A percentile compares a stretch with the other conserved stretches of the same genome.
phyloP scores from a whole-genome alignment of 2,329 filamentous ascomycete genomes.

The Ascosphaera aggregata region DNA sequence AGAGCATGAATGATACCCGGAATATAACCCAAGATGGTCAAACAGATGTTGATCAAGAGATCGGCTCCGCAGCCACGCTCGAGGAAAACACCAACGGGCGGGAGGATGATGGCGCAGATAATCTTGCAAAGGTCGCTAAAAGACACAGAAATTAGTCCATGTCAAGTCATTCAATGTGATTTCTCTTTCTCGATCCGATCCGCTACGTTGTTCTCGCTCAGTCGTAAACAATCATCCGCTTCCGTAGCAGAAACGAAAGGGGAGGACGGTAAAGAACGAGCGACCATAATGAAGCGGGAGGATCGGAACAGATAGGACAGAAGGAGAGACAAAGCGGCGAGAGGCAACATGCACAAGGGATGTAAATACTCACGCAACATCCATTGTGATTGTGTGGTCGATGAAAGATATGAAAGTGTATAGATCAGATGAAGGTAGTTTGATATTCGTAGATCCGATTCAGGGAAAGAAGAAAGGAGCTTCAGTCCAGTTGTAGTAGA shows the following conservation, averaged over 20 bases:
- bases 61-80: constrained; percentile 76
- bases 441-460: not conserved
- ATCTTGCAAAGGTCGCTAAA: constrained; percentile 53
- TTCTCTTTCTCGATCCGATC: no score
- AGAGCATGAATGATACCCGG: constrained; percentile 81
- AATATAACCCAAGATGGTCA: constrained; percentile 56
- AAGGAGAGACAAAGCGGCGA: not conserved
- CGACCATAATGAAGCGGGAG: not conserved
- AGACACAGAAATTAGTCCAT: not conserved
- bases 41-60: constrained; percentile 75
- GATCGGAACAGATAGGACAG: not conserved
- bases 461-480: not conserved
- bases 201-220: no score
- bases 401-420: not conserved
- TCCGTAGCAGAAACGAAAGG: not conserved
- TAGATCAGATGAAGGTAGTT: not conserved
- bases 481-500: no score
- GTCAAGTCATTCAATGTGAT: not conserved
- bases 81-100: constrained; percentile 80
- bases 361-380: not conserved
- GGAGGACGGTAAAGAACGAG: not conserved
- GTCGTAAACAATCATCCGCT: not conserved
- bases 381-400: not conserved
- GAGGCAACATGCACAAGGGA: no score
- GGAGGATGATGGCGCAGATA: constrained; percentile 73